Conservation (phyloP, 2,329 filamentous ascomycete genomes). For the Botrytis hyacinthi region DNA sequence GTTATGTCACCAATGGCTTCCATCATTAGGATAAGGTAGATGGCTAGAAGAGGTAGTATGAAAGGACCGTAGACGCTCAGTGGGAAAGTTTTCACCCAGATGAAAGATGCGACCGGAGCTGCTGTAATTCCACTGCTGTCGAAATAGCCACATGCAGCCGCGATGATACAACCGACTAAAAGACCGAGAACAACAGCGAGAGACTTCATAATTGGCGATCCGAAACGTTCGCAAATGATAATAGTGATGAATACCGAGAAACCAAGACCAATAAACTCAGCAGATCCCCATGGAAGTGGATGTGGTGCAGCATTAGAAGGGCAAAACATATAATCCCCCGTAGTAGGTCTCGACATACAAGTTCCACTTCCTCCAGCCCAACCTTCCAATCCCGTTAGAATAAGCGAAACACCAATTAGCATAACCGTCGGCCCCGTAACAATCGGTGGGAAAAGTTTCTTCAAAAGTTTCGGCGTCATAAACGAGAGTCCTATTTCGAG, state of each 20-base stretch:
- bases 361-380: slow-evolving; percentile 74
- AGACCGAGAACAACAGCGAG: slow-evolving; percentile 24
- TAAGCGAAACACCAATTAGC: slow-evolving; percentile 71
- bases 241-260: slow-evolving; percentile 80
- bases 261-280: slow-evolving; percentile 75
- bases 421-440: slow-evolving; percentile 72
- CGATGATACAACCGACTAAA: slow-evolving; percentile 70
- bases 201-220: slow-evolving; percentile 76
- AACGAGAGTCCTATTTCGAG: slow-evolving; percentile 75
- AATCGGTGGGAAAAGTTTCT: slow-evolving; percentile 75
- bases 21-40: slow-evolving; percentile 72
- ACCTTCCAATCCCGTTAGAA: slow-evolving; percentile 68
- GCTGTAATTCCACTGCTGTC: slow-evolving; percentile 67
- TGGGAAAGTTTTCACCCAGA: slow-evolving; percentile 77
- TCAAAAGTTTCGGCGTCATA: slow-evolving; percentile 64
- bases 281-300: slow-evolving; percentile 72
- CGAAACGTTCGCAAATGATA: slow-evolving; percentile 77
- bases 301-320: slow-evolving; percentile 67
- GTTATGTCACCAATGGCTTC: slow-evolving; percentile 80
- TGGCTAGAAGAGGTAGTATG: slow-evolving; percentile 67
- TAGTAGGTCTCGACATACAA: slow-evolving; percentile 49
- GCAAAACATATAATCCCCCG: slow-evolving; percentile 60
- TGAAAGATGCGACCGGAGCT: slow-evolving; percentile 70
- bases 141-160: slow-evolving; percentile 75
- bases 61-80: slow-evolving; percentile 70